These are phyloP conservation scores for Boletus barrowsii DNA, from an alignment of 768 basidiomycete species.

Conservation along the genomic window DNA sequence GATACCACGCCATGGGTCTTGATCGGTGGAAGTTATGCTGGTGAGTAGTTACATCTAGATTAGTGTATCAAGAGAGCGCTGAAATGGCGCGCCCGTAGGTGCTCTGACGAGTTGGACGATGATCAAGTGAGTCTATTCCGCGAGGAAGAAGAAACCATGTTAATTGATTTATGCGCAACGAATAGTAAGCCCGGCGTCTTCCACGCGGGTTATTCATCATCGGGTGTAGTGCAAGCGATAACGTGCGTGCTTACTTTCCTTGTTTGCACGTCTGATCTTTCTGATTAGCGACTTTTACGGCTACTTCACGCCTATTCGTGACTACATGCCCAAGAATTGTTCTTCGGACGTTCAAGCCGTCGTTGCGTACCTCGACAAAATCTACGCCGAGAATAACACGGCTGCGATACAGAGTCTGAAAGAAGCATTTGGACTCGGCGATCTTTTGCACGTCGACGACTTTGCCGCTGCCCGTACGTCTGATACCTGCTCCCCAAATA, in stretches of 20 bases:
- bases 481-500: neutral
- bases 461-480: constrained; percentile 54
- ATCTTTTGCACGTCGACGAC: constrained; percentile 61
- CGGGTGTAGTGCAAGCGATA: constrained; percentile 46
- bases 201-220: constrained; percentile 43
- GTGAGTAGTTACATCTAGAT: constrained; percentile 5
- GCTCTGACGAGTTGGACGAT: constrained; percentile 61
- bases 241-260: constrained; percentile 26
- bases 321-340: constrained; percentile 69
- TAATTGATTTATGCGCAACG: neutral
- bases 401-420: constrained; percentile 54
- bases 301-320: constrained; percentile 70
- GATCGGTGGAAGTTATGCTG: constrained; percentile 43
- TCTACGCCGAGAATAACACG: constrained; percentile 44
- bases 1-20: constrained; percentile 43
- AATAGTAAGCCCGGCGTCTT: constrained; percentile 40
- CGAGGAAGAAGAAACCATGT: neutral
- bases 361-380: constrained; percentile 57
- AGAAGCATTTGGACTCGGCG: constrained; percentile 54
- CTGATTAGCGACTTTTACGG: constrained; percentile 27
- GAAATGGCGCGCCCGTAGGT: constrained; percentile 15
- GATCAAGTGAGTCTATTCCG: constrained; percentile 49
- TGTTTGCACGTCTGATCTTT: neutral
- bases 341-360: constrained; percentile 68
- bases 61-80: neutral